Conservation (phyloP, 257 asterid genomes). For the Apocynum venetum region DNA sequence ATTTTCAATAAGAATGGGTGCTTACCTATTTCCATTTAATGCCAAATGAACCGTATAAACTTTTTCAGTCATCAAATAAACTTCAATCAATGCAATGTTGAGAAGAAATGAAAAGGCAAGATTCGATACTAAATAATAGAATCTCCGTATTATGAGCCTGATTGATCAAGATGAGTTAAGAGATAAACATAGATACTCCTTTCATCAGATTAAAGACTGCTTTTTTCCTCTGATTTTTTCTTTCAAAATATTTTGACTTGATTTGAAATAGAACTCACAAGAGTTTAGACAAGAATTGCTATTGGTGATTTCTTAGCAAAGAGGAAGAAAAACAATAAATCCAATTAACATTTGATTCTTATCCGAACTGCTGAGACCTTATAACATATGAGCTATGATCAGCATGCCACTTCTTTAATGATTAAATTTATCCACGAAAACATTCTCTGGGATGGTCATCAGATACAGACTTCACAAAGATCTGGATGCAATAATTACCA, state of each 20-base stretch:
- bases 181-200: not conserved
- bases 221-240: not conserved
- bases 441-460: not conserved
- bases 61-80: not conserved
- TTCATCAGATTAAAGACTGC: not conserved
- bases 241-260: not conserved
- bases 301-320: not conserved
- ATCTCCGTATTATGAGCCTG: not conserved
- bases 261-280: not conserved
- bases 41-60: not conserved
- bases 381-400: not conserved
- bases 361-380: not conserved
- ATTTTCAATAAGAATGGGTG: too few species aligned
- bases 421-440: not conserved
- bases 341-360: not conserved
- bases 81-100: not conserved
- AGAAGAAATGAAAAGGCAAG: not conserved
- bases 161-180: not conserved
- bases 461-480: not conserved
- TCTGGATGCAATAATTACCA: slow-evolving; percentile 44
- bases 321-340: not conserved
- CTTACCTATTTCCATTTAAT: not conserved
- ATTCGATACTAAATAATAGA: not conserved
- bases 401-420: not conserved
- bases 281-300: not conserved